These are phyloP conservation scores for Batrachochytrium dendrobatidis DNA, from an alignment of 371 early-diverging fungal genomes.

Conservation along the genomic window DNA sequence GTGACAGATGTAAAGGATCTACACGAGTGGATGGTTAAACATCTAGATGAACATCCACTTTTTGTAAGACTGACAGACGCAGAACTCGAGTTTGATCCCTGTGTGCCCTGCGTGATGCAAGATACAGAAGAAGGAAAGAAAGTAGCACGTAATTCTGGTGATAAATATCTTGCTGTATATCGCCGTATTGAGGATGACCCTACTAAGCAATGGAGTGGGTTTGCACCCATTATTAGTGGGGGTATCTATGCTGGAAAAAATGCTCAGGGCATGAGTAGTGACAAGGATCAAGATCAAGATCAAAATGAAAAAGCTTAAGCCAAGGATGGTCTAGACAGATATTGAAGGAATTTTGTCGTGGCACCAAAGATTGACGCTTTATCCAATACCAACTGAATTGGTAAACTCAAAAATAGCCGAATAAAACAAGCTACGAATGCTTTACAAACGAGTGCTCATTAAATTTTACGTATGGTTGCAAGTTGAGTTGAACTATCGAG, in stretches of 20 bases:
- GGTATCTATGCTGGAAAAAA: conserved; percentile 19
- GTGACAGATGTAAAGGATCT: conserved; percentile 88
- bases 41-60: conserved; percentile 87
- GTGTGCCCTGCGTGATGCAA: conserved; percentile 68
- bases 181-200: conserved; percentile 43
- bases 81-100: conserved; percentile 80
- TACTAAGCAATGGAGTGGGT: conserved; percentile 25
- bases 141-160: conserved; percentile 89
- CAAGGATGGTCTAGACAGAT: no score
- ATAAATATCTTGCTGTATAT: conserved; percentile 89
- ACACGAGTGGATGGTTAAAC: conserved; percentile 93
- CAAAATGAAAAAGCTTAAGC: no score
- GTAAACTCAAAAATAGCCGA: no score
- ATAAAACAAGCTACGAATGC: no score
- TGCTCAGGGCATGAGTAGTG: background rate
- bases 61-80: conserved; percentile 81
- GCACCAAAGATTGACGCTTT: no score
- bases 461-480: no score
- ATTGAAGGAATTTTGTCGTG: no score
- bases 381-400: no score
- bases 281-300: background rate
- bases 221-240: conserved; percentile 22
- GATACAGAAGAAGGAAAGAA: conserved; percentile 97
- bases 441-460: no score
- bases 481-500: no score